A percentile compares a stretch with the other conserved stretches of the same genome.
Conservation (phyloP, 768 basidiomycete species). For the Astraeus odoratus region DNA sequence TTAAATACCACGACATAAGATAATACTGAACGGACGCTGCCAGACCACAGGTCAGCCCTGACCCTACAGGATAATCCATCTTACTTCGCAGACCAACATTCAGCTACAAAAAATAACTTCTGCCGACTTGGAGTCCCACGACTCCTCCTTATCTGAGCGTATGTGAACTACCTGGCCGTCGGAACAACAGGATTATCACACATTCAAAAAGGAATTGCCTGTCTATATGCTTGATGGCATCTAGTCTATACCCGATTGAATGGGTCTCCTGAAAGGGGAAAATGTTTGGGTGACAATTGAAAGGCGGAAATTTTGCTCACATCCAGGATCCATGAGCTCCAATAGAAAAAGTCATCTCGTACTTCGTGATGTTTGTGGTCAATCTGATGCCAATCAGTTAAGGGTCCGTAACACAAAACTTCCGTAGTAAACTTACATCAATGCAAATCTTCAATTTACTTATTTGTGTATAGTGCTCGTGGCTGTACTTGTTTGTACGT, state of each 20-base stretch:
- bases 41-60: not conserved
- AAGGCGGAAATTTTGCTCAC: conserved; percentile 21
- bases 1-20: conserved; percentile 55
- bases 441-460: too few species aligned
- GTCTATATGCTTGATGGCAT: conserved; percentile 90
- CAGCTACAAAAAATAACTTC: conserved; percentile 63
- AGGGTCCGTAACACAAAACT: too few species aligned
- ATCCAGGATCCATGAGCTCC: conserved; percentile 78
- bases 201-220: conserved; percentile 57
- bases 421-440: too few species aligned
- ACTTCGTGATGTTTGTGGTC: conserved; percentile 82
- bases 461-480: too few species aligned
- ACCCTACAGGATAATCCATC: conserved; percentile 12
- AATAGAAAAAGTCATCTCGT: conserved; percentile 60
- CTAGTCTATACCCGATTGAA: conserved; percentile 73
- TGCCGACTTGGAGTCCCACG: conserved; percentile 39
- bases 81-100: conserved; percentile 77
- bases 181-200: conserved; percentile 35
- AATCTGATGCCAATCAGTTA: too few species aligned
- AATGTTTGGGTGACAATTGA: conserved; percentile 1
- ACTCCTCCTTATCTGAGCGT: conserved; percentile 43
- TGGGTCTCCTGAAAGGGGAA: conserved; percentile 47
- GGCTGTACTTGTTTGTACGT: too few species aligned
- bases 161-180: not conserved
- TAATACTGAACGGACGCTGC: conserved; percentile 43